A percentile compares a stretch with the other conserved stretches of the same genome.
These are phyloP conservation scores for Lomentospora prolificans DNA, from an alignment of 2,329 filamentous ascomycete genomes.

Conservation along the genomic window DNA sequence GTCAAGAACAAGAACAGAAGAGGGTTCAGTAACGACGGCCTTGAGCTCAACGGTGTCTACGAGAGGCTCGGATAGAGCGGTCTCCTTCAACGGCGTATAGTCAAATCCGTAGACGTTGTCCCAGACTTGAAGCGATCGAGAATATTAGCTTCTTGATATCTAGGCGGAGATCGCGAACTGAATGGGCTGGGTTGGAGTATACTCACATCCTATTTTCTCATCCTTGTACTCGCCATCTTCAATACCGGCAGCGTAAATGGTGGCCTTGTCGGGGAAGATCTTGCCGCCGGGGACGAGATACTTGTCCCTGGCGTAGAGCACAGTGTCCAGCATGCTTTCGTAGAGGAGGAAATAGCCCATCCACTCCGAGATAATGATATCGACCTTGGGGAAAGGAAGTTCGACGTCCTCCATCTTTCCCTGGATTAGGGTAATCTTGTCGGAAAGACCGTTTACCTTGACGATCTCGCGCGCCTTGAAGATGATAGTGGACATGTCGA, in stretches of 20 bases:
- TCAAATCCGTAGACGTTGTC: conserved; percentile 98
- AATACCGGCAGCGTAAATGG: conserved; percentile 92
- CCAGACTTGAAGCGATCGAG: conserved; percentile 63
- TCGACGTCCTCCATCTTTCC: conserved; percentile 99
- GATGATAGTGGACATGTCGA: conserved; percentile 99
- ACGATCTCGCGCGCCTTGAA: conserved; percentile 97
- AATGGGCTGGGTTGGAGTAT: not conserved
- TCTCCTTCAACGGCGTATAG: conserved; percentile 87
- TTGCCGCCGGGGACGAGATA: conserved; percentile 80
- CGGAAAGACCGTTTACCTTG: conserved; percentile 76
- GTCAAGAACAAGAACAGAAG: conserved; percentile 76
- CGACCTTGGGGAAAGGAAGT: conserved; percentile 87
- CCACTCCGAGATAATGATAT: conserved; percentile 99
- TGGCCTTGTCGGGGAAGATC: conserved; percentile 98
- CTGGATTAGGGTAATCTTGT: conserved; percentile 95
- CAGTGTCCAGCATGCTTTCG: conserved; percentile 98
- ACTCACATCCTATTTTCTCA: conserved; percentile 97
- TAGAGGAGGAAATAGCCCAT: conserved; percentile 99
- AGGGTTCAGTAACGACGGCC: conserved; percentile 89
- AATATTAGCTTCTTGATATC: not conserved
- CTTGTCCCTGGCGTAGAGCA: conserved; percentile 88
- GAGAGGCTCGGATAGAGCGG: conserved; percentile 87
- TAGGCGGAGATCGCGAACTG: not conserved
- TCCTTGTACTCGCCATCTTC: conserved; percentile 99
- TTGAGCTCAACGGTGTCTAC: conserved; percentile 98